Conservation (phyloP, 2,329 filamentous ascomycete species). For the Chaetomium olivaceum region DNA sequence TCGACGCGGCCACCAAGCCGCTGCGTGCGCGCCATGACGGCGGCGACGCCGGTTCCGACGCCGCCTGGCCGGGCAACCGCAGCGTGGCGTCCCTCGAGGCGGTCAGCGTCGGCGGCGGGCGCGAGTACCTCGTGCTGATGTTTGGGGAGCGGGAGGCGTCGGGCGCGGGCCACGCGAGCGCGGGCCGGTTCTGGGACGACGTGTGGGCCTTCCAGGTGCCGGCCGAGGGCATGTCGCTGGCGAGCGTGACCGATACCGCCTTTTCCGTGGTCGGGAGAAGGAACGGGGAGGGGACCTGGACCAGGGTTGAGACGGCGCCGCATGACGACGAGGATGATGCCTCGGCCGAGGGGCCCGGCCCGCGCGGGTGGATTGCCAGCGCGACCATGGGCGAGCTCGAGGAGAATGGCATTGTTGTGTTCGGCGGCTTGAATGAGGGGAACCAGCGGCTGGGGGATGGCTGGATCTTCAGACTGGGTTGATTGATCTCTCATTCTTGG, state of each 20-base stretch:
- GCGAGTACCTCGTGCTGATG: slow-evolving; percentile 62
- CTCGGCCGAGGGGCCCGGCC: slow-evolving; percentile 48
- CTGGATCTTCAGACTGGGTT: slow-evolving; percentile 62
- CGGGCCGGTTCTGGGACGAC: slow-evolving; percentile 58
- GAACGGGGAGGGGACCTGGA: slow-evolving; percentile 62
- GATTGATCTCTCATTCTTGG: slow-evolving; percentile 6
- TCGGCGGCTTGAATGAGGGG: slow-evolving; percentile 57
- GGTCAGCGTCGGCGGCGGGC: slow-evolving; percentile 58
- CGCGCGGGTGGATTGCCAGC: slow-evolving; percentile 60
- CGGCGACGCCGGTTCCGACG: neutral
- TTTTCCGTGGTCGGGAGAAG: slow-evolving; percentile 53
- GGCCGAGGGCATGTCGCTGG: slow-evolving; percentile 54
- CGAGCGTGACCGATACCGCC: slow-evolving; percentile 58
- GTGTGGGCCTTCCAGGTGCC: slow-evolving; percentile 64
- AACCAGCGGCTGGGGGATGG: slow-evolving; percentile 59
- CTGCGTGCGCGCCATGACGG: neutral
- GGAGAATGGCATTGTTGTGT: slow-evolving; percentile 59
- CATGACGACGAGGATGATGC: slow-evolving; percentile 55
- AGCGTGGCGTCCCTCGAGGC: slow-evolving; percentile 57
- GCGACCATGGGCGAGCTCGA: slow-evolving; percentile 60
- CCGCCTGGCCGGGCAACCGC: slow-evolving; percentile 48
- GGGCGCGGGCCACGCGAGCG: slow-evolving; percentile 51
- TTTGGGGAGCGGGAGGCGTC: slow-evolving; percentile 59
- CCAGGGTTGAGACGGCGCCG: slow-evolving; percentile 47
- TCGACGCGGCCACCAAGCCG: slow-evolving; percentile 37